Evolutionary conservation across 495 filamentous ascomycete genomes (phyloP).

Genomic region (Pyrenula aspistea): DNA sequence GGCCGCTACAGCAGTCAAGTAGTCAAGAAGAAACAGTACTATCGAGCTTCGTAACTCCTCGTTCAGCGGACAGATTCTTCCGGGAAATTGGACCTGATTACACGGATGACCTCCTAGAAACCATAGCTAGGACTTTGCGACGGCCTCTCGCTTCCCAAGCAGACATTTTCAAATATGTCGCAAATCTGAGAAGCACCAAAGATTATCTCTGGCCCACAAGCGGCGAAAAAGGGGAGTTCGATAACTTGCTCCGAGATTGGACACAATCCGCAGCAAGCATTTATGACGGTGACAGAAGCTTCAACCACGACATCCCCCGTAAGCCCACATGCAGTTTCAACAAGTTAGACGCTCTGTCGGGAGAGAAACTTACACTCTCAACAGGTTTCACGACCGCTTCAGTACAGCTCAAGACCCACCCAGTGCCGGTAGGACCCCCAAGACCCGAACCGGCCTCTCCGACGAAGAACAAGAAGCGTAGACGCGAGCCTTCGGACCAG

Average conservation of each 20-base stretch:
- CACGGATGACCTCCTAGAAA: constrained; percentile 37
- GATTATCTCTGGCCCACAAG: constrained; percentile 55
- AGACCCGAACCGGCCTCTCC: constrained; percentile 16
- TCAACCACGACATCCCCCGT: constrained; percentile 11
- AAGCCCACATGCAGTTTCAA: constrained; percentile 16
- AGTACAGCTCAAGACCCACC: constrained; percentile 23
- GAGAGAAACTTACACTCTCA: constrained; percentile 21
- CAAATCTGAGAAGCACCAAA: constrained; percentile 28
- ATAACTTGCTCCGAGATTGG: constrained; percentile 11
- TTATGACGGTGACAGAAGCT: constrained; percentile 13
- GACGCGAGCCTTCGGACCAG: constrained; percentile 2
- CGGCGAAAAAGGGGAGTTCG: constrained; percentile 31
- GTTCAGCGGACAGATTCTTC: constrained; percentile 35
- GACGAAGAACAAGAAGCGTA: constrained; percentile 20
- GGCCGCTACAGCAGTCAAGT: constrained; percentile 53
- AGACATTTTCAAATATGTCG: constrained; percentile 33
- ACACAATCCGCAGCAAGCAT: constrained; percentile 23
- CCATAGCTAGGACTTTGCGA: constrained; percentile 51
- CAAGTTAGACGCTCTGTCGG: constrained; percentile 18
- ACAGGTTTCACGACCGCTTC: constrained; percentile 30
- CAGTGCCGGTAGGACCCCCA: constrained; percentile 1
- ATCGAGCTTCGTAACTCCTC: constrained; percentile 48
- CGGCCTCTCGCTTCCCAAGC: constrained; percentile 36
- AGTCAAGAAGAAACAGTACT: constrained; percentile 46
- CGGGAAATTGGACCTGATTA: constrained; percentile 46